Base-by-base conservation (phyloP, 208 protist genomes). In the Acanthamoeba castellanii region DNA sequence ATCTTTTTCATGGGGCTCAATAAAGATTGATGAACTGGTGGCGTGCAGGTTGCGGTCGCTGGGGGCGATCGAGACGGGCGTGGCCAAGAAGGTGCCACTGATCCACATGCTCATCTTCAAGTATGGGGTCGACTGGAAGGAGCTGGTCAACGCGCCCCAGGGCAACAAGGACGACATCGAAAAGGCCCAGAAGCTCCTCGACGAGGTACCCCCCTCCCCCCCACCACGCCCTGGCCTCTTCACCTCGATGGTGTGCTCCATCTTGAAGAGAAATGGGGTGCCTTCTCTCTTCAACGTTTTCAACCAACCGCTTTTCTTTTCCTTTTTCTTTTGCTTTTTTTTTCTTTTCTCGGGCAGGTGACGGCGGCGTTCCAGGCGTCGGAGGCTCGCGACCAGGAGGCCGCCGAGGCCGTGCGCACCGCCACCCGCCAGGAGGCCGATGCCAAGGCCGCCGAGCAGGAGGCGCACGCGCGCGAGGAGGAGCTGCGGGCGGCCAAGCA, bases 91-190 rank as follows among this genome's bases (percentile, higher is more conserved):
- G 47, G 90, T 94, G 72, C 78, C 90, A 3, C 68, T 94, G 42
- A 61, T 94, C 90, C 52, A 94, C 52, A 70, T 70, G 4, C 90
- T 94, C 64, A 64, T 84, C n/a, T 72, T 94, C 37, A 72, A 64
- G 66, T 94, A 94, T 27, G 55, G 34, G 6, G 50, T 87, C 16
- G 78, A 87, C 68, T 92, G 68, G 68, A 78, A 70, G 32, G 94
- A 50, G 27, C 52, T 95, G 27, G 91, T 95, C 32, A 95, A 95
- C 27, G 37, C 94, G 25, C 94, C 94, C 18, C 94, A 95, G 68
- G 94, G 94, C 52, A 61, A 50, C 37, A 87, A 87, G 78, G 78
- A 87, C 1, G 78, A 87, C 27, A 87, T 87, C n/a, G 78, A 87
- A 27, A 87, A 87, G 78, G 78, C 78, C n/a, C 78, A 87, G 78